These are phyloP conservation scores for Cytospora paraplurivora DNA, from an alignment of 2,329 filamentous ascomycete species.

Conservation along the genomic window DNA sequence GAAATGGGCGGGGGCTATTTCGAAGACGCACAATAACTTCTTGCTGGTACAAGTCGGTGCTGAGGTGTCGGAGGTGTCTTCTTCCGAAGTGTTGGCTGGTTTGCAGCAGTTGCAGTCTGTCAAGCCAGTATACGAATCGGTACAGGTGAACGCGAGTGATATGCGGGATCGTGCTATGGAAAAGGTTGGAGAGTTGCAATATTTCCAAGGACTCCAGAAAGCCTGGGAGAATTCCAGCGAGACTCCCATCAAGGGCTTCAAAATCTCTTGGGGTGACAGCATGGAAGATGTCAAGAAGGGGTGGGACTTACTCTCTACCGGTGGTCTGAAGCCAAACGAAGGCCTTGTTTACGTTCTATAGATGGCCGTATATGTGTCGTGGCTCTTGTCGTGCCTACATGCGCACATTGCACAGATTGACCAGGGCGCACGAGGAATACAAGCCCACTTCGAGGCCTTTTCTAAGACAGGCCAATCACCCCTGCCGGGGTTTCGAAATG, in stretches of 20 bases:
- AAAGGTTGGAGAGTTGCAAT: slow-evolving; percentile 6
- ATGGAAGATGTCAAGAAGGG: slow-evolving; percentile 12
- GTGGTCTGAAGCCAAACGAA: slow-evolving; percentile 5
- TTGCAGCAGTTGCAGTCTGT: not conserved
- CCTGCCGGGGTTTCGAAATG: no score
- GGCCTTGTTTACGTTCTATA: slow-evolving; percentile 10
- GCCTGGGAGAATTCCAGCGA: slow-evolving; percentile 7
- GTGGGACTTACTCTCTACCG: not conserved
- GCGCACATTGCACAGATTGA: no score
- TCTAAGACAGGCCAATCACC: no score
- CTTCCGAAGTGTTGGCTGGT: not conserved
- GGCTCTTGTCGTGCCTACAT: no score
- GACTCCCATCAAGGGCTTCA: not conserved
- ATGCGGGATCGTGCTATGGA: slow-evolving; percentile 12
- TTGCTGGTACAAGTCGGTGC: not conserved
- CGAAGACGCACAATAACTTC: not conserved
- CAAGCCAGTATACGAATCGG: slow-evolving; percentile 7
- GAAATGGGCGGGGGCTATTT: slow-evolving; percentile 6
- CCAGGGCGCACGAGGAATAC: no score
- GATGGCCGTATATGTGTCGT: no score
- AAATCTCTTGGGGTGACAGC: not conserved
- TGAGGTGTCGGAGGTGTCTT: slow-evolving; percentile 7
- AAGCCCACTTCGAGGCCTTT: no score
- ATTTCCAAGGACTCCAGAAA: slow-evolving; percentile 4
- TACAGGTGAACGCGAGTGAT: slow-evolving; percentile 14